Percentiles rank a stretch among this genome's conserved stretches.
These are phyloP conservation scores for Chlorella vulgaris DNA, from an alignment of 139 green algal genomes.

Conservation along the genomic window DNA sequence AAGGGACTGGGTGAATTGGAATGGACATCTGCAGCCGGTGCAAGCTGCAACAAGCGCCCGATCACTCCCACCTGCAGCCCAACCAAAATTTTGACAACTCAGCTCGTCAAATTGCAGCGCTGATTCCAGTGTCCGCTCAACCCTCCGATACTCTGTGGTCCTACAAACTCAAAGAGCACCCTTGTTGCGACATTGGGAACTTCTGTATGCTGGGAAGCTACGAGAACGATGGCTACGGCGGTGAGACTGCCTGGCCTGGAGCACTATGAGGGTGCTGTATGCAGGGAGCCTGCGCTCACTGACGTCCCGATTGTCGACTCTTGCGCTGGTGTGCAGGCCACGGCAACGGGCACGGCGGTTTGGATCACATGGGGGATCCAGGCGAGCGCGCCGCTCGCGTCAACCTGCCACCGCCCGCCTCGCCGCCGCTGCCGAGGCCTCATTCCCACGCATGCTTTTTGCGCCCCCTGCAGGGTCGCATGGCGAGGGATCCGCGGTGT, in stretches of 20 bases:
- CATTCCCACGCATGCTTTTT: not conserved
- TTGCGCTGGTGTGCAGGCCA: too few species aligned
- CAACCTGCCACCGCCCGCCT: not conserved
- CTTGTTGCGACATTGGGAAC: too few species aligned
- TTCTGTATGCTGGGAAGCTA: not conserved
- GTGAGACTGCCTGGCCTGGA: not conserved
- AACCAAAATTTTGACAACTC: not conserved
- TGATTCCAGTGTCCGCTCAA: not conserved
- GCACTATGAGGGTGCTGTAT: not conserved
- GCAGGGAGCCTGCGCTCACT: too few species aligned
- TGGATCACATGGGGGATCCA: constrained; percentile 7
- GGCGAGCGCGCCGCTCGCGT: not conserved
- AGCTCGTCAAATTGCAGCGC: not conserved
- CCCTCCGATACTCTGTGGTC: not conserved
- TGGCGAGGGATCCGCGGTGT: constrained; percentile 56
- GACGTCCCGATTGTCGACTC: too few species aligned
- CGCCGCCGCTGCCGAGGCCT: not conserved
- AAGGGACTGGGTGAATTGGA: not conserved
- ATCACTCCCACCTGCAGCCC: too few species aligned
- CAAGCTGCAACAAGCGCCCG: too few species aligned
- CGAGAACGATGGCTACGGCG: not conserved
- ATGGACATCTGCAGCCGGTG: too few species aligned
- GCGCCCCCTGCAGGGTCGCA: not conserved
- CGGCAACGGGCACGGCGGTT: not conserved
- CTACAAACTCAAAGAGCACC: not conserved